Evolutionary conservation across 1,284 basidiomycete species (phyloP), one percentile per base, ranked within the genome.

Genomic region (Irpex sp.): DNA sequence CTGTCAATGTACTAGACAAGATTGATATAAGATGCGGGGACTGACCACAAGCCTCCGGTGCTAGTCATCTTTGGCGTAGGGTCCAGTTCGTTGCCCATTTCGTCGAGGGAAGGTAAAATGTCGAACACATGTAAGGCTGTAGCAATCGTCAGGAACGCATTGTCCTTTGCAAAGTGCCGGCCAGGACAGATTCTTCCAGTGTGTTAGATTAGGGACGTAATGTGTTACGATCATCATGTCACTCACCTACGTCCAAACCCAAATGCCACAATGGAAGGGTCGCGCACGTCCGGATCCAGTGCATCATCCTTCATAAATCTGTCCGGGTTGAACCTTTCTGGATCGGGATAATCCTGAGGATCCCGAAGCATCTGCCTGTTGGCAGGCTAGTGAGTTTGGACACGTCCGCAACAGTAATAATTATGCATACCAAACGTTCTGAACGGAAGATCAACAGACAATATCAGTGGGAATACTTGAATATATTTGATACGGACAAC

Each of bases 241-340:
- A 26, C 49, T 19, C 21, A 51, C 35, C 57, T 37, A 21, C 60
- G 35, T n/a, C 60, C 60, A 46, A 61, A 61, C 1, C 60, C 60
- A 37, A 61, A 61, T 3, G 60, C 60, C 8, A 55, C 39, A 39
- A 37, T 31, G 26, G 55, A 53, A 17, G 60, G 60, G 15, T 61
- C 55, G 39, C 43, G 55, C 3, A 61, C 39, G 36, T 57, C 43
- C 39, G 55, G 46, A 8, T 43, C 1, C 8, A 61, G 49, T 35
- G 39, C 33, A 31, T 39, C 60, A 8, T 54, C 47, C 31, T 35
- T 61, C 37, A 61, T 36, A 54, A 69, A 71, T 11, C 72, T 60
- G n/a, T 71, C 69, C 11, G 72, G 72, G 51, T 69, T 66, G 64
- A 72, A 73, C 19, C 56, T 58, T 50, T 72, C 66, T 9, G 54